Base-by-base conservation (phyloP, 441 rosid species). In the Breynia disticha region DNA sequence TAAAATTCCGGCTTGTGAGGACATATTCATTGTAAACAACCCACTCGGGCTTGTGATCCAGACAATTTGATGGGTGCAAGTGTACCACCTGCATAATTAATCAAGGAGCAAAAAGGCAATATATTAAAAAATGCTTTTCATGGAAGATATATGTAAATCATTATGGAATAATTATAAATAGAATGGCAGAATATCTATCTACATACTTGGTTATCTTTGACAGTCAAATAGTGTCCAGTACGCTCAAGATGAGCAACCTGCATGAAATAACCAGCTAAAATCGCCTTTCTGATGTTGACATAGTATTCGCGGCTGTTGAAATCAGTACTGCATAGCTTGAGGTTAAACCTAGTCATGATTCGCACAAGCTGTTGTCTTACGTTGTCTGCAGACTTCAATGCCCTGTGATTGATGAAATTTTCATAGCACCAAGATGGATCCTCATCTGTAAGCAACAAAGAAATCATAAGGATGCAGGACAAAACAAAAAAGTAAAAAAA, bases 41-140 rank as follows among this genome's bases (percentile, higher is more conserved):
- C 97, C 99, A 89, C 70, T 89, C 96, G 3, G 99, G 97, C 72
- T 89, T 93, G 73, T 84, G 97, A 76, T 93, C 97, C 62, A 89
- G 71, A 56, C 99, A 87, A 67, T 82, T 89, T 16, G 99, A 93
- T 19, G 97, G 99, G 79, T 93, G 99, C 73, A 93, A 79, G 62
- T 89, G 93, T 67, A 93, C 99, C 52, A 79, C 90, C 99, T 93
- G 78, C n/a, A n/a, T 66, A 13, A 17, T 2, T 10, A 20, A 49
- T 22, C 8, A 28, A 41, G 10, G 44, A n/a, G n/a, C 7, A 41
- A 41, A 41, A 1, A 41, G 13, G n/a, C 3, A 4, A 41, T 13
- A 28, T 9, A 41, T 7, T 9, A 41, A 41, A 41, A 41, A 13
- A n/a, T 9, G 44, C 4, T 3, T 41, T 41, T 15, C 44, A 11